Percentiles rank a stretch among this genome's conserved stretches.
Conservation (phyloP, 2,329 filamentous ascomycete genomes). For the Cadophora sp. region DNA sequence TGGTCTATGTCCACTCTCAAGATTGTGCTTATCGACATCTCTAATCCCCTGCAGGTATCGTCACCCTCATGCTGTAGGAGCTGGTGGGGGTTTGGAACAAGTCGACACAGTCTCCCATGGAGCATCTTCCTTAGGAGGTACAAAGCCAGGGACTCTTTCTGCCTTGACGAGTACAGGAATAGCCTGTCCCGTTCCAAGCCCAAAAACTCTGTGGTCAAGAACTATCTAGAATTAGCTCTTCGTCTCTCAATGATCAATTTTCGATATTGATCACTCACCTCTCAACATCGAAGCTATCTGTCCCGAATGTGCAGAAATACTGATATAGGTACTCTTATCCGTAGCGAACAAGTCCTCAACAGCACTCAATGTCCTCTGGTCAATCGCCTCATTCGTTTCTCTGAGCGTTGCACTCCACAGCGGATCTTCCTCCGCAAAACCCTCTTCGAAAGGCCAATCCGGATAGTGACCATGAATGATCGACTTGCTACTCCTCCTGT, state of each 20-base stretch:
- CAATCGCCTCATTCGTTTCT: constrained; percentile 56
- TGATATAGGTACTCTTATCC: constrained; percentile 62
- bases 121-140: constrained; percentile 26
- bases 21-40: background rate
- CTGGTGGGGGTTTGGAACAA: constrained; percentile 51
- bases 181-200: constrained; percentile 69
- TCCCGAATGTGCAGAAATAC: constrained; percentile 66
- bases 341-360: constrained; percentile 63
- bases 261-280: constrained; percentile 33
- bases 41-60: too few species aligned
- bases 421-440: constrained; percentile 64
- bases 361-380: constrained; percentile 54
- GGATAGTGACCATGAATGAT: constrained; percentile 60
- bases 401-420: constrained; percentile 54
- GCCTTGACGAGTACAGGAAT: constrained; percentile 73
- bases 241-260: background rate
- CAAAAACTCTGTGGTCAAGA: constrained; percentile 66
- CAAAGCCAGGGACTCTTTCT: constrained; percentile 47
- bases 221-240: constrained; percentile 44
- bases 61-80: background rate
- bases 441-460: constrained; percentile 62
- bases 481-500: constrained; percentile 62
- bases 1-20: background rate
- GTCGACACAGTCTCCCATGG: constrained; percentile 51
- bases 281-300: constrained; percentile 60